A percentile compares a stretch with the other conserved stretches of the same genome.
phyloP scores from a whole-genome alignment of 1,284 basidiomycete genomes.

The Apiotrichum veenhuisii region DNA sequence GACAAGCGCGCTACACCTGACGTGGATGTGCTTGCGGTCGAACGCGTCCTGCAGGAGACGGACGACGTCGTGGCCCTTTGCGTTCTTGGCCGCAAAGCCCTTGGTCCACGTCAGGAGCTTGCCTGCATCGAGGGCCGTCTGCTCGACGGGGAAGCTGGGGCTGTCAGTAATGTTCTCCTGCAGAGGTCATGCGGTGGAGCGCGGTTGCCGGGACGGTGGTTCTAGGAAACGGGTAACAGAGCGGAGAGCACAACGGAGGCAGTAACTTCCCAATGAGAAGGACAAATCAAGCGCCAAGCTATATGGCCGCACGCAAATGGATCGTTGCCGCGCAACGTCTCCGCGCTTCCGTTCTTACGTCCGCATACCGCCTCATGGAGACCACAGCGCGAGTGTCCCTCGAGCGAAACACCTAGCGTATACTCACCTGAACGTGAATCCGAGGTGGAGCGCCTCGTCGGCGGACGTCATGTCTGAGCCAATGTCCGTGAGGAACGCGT shows the following conservation, averaged over 20 bases:
- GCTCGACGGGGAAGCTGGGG: conserved; percentile 84
- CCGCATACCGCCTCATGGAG: too few relatives aligned
- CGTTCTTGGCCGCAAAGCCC: conserved; percentile 85
- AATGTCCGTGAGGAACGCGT: conserved; percentile 80
- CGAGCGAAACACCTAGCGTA: neutral
- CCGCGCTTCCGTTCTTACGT: too few relatives aligned
- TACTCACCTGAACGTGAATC: conserved; percentile 74
- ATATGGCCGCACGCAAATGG: too few relatives aligned
- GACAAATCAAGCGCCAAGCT: too few relatives aligned
- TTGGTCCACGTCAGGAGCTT: conserved; percentile 96
- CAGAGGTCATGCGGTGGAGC: too few relatives aligned
- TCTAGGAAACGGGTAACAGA: too few relatives aligned
- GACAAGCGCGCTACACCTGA: conserved; percentile 88
- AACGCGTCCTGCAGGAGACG: conserved; percentile 88
- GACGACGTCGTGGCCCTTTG: conserved; percentile 88
- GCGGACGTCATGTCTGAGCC: conserved; percentile 44
- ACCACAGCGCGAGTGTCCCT: neutral
- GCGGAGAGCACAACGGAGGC: too few relatives aligned
- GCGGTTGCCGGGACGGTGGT: too few relatives aligned
- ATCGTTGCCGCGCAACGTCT: too few relatives aligned
- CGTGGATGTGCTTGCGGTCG: conserved; percentile 88
- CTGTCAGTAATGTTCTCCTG: too few relatives aligned
- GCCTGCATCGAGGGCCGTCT: conserved; percentile 84
- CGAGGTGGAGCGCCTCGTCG: conserved; percentile 65
- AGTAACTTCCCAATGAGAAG: too few relatives aligned